Base-by-base conservation (phyloP, 441 rosid species). In the Hura crepitans region DNA sequence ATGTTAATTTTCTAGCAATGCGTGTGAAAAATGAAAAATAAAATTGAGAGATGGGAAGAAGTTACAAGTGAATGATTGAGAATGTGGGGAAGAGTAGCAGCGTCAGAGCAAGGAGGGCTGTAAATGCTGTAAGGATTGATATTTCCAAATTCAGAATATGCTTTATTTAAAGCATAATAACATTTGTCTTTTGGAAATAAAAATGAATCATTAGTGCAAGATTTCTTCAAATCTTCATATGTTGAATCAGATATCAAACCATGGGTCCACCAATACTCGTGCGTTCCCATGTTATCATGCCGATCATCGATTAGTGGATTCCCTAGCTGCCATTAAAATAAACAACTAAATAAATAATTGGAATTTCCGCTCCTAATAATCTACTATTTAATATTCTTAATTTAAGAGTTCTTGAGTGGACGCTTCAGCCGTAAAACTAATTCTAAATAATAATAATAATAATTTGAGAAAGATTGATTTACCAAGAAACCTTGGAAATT, bases 401-500 rank as follows among this genome's bases (percentile, higher is more conserved):
- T n/a, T n/a, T n/a, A n/a, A n/a, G n/a, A n/a, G n/a, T n/a, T n/a
- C n/a, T n/a, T n/a, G n/a, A n/a, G n/a, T n/a, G n/a, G n/a, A n/a
- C n/a, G n/a, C n/a, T n/a, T n/a, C n/a, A n/a, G n/a, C n/a, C n/a
- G n/a, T n/a, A n/a, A n/a, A n/a, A n/a, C n/a, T n/a, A n/a, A n/a
- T n/a, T 35, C 7, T 35, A 2, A 4, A 35, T 35, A 35, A 35
- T 35, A 35, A 35, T 35, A 4, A 35, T 5, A 8, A 35, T 35
- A 35, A 0, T n/a, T 18, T 0, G 2, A 1, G 1, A 33, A n/a
- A 14, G 46, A 14, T 23, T 33, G 25, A 31, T 31, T 83, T 85
- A 90, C 98, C 74, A 93, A 71, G 85, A 91, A 89, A 62, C 98
- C 98, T 85, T 83, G 90, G 65, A 91, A 84, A 76, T 91, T 90